Evolutionary conservation across 179 eudicot species (phyloP), one percentile per base, ranked within the genome.

Genomic region (Spinacia oleracea): DNA sequence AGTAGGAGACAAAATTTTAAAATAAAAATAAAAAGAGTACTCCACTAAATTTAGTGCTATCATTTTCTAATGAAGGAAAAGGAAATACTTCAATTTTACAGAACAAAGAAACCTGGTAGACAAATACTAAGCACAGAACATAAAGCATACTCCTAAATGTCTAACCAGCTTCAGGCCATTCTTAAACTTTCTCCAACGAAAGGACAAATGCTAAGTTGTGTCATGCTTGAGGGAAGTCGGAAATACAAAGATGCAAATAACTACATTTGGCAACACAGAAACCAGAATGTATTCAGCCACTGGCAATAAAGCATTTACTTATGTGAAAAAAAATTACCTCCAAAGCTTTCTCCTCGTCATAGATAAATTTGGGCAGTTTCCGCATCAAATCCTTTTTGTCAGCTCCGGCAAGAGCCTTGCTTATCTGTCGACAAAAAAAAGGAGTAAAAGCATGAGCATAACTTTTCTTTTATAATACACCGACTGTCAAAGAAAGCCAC

Each of bases 331-430:
- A 56, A 73, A 68, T 81, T 85, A 93, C 98, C 97, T 93, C 97
- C 85, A 93, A 84, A 34, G 92, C 97, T 85, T 93, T 95, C 83
- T 91, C 98, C 88, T 95, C 97, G 55, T 93, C 93, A 66, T 90
- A 89, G 46, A 91, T 91, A 82, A 93, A 93, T 72, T 90, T 91
- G 77, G 95, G 95, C 73, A 93, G 83, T 88, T 95, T 95, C 79
- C 88, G 89, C 96, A 90, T 84, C 76, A 91, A 73, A 42, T 95
- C 95, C 82, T 91, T 93, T 81, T 85, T 90, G 77, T 93, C 92
- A 81, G 95, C 80, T 81, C 91, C 95, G 70, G 97, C 86, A 75
- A 95, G 74, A 73, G 91, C 95, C 86, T 87, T 88, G 85, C 96
- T 92, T 84, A 94, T 88, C 98, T 94, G 73, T 77, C 1, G 40